Evolutionary conservation across 768 basidiomycete genomes (phyloP).

Genomic region (Termitomyces sp.): DNA sequence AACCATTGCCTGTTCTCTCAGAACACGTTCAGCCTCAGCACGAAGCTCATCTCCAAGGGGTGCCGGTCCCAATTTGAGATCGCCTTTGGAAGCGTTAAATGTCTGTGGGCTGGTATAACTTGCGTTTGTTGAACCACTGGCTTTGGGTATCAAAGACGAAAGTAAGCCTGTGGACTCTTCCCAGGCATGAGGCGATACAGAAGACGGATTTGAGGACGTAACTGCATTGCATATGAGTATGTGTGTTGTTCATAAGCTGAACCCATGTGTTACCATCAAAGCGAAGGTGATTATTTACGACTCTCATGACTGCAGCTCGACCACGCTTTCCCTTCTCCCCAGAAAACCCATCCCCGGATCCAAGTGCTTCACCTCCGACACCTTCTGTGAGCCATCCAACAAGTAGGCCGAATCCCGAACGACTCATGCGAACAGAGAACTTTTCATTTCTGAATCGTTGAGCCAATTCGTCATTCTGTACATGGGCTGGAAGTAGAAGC

Average conservation of each 20-base stretch:
- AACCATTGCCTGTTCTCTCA: conserved; percentile 78
- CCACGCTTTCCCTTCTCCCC: conserved; percentile 83
- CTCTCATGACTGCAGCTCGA: conserved; percentile 84
- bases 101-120: conserved; percentile 54
- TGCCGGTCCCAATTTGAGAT: conserved; percentile 81
- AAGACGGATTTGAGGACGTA: conserved; percentile 62
- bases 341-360: conserved; percentile 71
- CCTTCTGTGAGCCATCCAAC: conserved; percentile 97
- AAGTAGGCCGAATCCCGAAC: conserved; percentile 86
- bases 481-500: conserved; percentile 76
- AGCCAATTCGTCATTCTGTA: conserved; percentile 76
- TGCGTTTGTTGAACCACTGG: conserved; percentile 41
- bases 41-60: conserved; percentile 78
- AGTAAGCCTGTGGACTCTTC: conserved; percentile 85
- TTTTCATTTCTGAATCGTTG: conserved; percentile 87
- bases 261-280: conserved; percentile 66
- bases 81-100: conserved; percentile 72
- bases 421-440: conserved; percentile 84
- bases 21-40: conserved; percentile 70
- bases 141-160: conserved; percentile 69
- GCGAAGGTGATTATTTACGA: conserved; percentile 89
- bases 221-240: conserved; percentile 40
- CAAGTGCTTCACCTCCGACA: conserved; percentile 78
- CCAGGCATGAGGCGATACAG: conserved; percentile 63
- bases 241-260: background rate